A percentile compares a stretch with the other conserved stretches of the same genome.
Evolutionary conservation across 2,329 filamentous ascomycete genomes (phyloP).

Genomic region (Nemania serpens): DNA sequence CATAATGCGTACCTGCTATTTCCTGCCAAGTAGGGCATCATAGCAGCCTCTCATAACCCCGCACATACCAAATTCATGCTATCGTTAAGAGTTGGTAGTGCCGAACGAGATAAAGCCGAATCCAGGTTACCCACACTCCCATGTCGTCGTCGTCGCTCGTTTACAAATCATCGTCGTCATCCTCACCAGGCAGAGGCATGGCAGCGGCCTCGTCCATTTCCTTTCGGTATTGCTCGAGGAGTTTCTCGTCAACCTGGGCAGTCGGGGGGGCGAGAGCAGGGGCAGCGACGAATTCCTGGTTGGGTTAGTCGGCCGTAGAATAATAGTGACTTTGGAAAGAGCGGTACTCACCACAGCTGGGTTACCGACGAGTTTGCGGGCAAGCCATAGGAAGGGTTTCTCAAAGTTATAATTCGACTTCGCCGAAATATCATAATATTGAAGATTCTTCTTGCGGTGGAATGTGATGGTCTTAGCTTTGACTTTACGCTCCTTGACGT

Average conservation of each 20-base stretch:
- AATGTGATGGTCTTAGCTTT: constrained; percentile 99
- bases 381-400: constrained; percentile 99
- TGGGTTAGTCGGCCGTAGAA: constrained; percentile 36
- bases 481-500: constrained; percentile 99
- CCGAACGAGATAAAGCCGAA: constrained; percentile 18
- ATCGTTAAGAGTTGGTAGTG: constrained; percentile 15
- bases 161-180: constrained; percentile 74
- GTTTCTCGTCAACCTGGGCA: constrained; percentile 82
- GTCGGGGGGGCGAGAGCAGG: constrained; percentile 93
- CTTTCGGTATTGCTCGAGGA: constrained; percentile 80
- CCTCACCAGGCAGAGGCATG: constrained; percentile 92
- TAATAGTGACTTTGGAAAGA: constrained; percentile 1
- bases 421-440: constrained; percentile 99
- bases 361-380: constrained; percentile 97
- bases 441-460: constrained; percentile 99
- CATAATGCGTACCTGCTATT: constrained; percentile 33
- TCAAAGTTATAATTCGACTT: constrained; percentile 99
- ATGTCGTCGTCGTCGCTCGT: constrained; percentile 32
- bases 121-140: constrained; percentile 20
- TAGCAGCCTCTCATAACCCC: constrained; percentile 35
- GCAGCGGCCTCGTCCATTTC: constrained; percentile 84
- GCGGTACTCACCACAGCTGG: constrained; percentile 68
- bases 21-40: constrained; percentile 37
- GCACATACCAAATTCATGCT: constrained; percentile 23
- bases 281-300: constrained; percentile 92